phyloP scores from a whole-genome alignment of 1,284 basidiomycete species.

The Rhodotorula mucilaginosa region DNA sequence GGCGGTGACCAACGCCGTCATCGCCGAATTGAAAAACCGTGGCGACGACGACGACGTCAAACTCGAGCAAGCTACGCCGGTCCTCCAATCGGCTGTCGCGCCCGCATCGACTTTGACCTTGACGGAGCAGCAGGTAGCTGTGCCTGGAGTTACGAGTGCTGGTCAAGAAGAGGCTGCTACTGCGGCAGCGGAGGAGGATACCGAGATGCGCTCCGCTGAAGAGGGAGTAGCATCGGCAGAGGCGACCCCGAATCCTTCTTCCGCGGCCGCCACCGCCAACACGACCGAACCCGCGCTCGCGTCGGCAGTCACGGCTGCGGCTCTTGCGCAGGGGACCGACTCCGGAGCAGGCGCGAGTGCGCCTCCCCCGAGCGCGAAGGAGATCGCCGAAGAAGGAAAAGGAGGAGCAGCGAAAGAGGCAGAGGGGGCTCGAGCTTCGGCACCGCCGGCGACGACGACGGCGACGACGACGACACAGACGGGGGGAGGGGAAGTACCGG shows the following conservation, averaged over 20 bases:
- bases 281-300: no score
- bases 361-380: not conserved
- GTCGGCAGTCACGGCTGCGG: not conserved
- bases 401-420: not conserved
- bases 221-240: not conserved
- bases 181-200: not conserved
- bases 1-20: not conserved
- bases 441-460: not conserved
- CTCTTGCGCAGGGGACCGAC: not conserved
- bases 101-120: not conserved
- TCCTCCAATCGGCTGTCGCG: not conserved
- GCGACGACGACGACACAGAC: not conserved
- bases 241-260: not conserved
- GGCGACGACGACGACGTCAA: constrained; percentile 7
- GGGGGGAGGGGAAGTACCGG: not conserved
- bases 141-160: not conserved
- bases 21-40: not conserved
- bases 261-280: not conserved
- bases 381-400: not conserved
- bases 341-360: not conserved
- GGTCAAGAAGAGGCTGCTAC: not conserved
- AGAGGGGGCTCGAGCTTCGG: not conserved
- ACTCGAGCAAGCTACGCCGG: constrained; percentile 20
- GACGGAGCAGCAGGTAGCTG: not conserved
- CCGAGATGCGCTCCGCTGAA: not conserved